Percentiles rank a stretch among this genome's conserved stretches.
phyloP scores from a whole-genome alignment of 2,329 filamentous ascomycete genomes.

The Mycosphaerelloides madeirae region DNA sequence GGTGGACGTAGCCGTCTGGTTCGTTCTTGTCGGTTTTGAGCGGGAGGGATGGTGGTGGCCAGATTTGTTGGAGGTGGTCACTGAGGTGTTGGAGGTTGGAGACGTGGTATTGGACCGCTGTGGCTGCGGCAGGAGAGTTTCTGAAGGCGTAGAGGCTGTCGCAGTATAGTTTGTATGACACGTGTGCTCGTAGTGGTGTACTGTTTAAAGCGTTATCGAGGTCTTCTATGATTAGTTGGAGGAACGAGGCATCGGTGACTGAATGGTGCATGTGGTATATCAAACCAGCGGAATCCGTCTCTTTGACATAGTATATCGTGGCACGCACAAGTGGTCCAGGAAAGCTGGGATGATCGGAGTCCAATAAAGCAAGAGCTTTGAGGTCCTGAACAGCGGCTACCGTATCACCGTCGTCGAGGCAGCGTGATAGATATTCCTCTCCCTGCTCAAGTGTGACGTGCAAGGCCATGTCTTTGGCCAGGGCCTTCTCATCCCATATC shows the following conservation, averaged over 20 bases:
- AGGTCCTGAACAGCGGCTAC: neutral
- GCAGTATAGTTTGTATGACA: neutral
- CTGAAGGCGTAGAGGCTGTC: neutral
- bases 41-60: neutral
- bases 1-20: too few species aligned
- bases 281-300: conserved; percentile 3
- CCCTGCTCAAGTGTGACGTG: neutral
- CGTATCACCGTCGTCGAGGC: neutral
- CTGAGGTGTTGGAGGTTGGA: neutral
- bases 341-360: conserved; percentile 8
- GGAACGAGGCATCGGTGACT: conserved; percentile 13
- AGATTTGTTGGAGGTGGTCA: neutral
- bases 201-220: too few species aligned
- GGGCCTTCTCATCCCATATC: too few species aligned
- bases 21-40: neutral
- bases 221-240: too few species aligned
- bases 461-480: too few species aligned
- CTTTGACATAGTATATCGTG: conserved; percentile 6
- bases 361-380: conserved; percentile 3
- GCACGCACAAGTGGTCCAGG: conserved; percentile 10
- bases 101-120: neutral
- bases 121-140: neutral
- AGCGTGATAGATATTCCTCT: neutral
- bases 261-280: conserved; percentile 12
- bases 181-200: neutral